Percentiles rank a stretch among this genome's conserved stretches.
Conservation (phyloP, 345 rosid genomes). For the Trapa bicornis region DNA sequence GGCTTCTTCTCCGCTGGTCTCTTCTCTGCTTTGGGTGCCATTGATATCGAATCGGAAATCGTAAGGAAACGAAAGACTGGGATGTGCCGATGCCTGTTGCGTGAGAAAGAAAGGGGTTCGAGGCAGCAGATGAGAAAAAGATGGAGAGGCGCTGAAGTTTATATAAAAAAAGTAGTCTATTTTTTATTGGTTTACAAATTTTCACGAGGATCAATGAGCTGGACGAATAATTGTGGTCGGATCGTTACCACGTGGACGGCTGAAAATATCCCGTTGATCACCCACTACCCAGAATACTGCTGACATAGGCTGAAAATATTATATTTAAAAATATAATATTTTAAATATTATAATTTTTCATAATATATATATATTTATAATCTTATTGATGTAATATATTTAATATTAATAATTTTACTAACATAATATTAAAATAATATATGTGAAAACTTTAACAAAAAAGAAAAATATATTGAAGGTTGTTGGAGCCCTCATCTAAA, state of each 20-base stretch:
- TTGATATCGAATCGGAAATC: slow-evolving; percentile 2
- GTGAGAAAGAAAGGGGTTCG: background rate
- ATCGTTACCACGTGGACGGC: background rate
- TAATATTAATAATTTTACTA: too few relatives aligned
- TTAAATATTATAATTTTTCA: too few relatives aligned
- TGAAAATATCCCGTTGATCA: background rate
- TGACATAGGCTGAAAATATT: too few relatives aligned
- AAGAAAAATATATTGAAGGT: too few relatives aligned
- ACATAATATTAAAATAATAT: too few relatives aligned
- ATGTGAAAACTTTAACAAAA: too few relatives aligned
- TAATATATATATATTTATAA: too few relatives aligned
- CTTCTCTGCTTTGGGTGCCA: slow-evolving; percentile 54
- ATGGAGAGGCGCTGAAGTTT: slow-evolving; percentile 5
- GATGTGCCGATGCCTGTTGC: background rate
- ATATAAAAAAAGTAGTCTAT: slow-evolving; percentile 12
- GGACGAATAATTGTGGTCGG: background rate
- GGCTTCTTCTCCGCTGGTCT: slow-evolving; percentile 40
- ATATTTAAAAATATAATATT: too few relatives aligned
- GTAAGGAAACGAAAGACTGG: background rate
- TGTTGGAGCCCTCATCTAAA: too few relatives aligned
- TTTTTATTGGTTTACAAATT: slow-evolving; percentile 14
- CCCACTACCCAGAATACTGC: too few relatives aligned
- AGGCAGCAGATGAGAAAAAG: accelerated
- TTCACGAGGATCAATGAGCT: slow-evolving; percentile 22
- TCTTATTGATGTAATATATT: too few relatives aligned